Evolutionary conservation across 2,329 filamentous ascomycete species (phyloP).

Genomic region (Aspergillus japonicus): DNA sequence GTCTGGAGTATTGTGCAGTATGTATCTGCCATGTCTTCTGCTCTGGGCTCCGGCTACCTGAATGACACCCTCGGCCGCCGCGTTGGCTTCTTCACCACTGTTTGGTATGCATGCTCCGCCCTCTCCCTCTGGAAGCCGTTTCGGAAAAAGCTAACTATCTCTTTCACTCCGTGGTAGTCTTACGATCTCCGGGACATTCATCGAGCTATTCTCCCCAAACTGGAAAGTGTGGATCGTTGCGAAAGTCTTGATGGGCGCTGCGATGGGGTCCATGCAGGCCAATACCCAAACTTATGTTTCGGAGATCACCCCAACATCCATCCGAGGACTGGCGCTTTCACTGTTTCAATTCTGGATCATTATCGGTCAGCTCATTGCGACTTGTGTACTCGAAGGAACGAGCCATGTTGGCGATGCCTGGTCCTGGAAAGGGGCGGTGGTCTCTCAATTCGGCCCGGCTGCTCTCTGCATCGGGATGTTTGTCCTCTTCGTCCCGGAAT

Average conservation of each 20-base stretch:
- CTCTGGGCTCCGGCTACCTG: not conserved
- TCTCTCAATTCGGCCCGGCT: not conserved
- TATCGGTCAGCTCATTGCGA: not conserved
- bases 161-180: not conserved
- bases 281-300: slow-evolving; percentile 1
- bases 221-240: slow-evolving; percentile 1
- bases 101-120: not conserved
- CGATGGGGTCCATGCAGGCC: slow-evolving; percentile 3
- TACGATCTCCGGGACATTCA: not conserved
- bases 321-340: not conserved
- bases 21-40: not conserved
- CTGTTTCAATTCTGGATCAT: slow-evolving; percentile 4
- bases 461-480: not conserved
- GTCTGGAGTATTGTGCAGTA: not conserved
- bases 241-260: not conserved
- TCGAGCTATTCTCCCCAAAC: not conserved
- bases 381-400: not conserved
- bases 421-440: not conserved
- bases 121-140: not conserved
- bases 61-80: not conserved
- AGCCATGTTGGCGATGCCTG: not conserved
- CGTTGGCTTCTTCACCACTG: not conserved
- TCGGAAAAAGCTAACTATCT: not conserved
- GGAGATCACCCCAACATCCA: slow-evolving; percentile 1
- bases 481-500: not conserved